phyloP scores from a whole-genome alignment of 768 basidiomycete genomes.

The Naganishia antarctica region DNA sequence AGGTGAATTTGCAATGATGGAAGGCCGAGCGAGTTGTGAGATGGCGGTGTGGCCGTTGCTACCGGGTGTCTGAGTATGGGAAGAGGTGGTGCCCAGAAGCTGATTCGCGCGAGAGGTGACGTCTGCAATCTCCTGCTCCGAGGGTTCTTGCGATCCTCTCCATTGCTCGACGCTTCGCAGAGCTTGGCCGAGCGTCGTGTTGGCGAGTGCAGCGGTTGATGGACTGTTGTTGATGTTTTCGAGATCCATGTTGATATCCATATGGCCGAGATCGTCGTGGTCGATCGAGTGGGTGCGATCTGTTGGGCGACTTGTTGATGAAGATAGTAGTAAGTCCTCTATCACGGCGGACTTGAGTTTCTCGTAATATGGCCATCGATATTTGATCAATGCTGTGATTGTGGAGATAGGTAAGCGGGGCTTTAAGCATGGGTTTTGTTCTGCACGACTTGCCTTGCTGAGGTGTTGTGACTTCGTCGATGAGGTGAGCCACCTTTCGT shows the following conservation, averaged over 20 bases:
- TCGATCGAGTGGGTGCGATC: background rate
- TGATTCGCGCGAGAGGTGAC: conserved; percentile 11
- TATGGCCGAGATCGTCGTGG: background rate
- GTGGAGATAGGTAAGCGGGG: background rate
- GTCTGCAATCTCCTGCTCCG: conserved; percentile 1
- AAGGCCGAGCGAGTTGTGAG: background rate
- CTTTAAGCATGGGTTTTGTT: too few relatives aligned
- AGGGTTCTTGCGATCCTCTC: background rate
- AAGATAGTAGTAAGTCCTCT: background rate
- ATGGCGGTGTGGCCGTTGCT: background rate
- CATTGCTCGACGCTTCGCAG: conserved; percentile 2
- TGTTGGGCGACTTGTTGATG: too few relatives aligned
- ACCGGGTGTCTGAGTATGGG: background rate
- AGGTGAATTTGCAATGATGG: background rate
- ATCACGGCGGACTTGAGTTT: background rate
- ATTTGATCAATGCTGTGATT: conserved; percentile 1
- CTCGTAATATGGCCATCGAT: conserved; percentile 12
- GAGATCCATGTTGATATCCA: conserved; percentile 8
- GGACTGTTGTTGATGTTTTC: background rate
- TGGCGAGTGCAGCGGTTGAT: background rate
- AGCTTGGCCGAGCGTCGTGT: conserved; percentile 6
- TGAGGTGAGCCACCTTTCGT: background rate
- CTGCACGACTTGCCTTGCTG: conserved; percentile 6
- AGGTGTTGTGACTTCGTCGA: background rate
- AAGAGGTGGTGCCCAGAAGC: background rate